Base-by-base conservation (phyloP, 768 basidiomycete species). In the Lactifluus pinguis region DNA sequence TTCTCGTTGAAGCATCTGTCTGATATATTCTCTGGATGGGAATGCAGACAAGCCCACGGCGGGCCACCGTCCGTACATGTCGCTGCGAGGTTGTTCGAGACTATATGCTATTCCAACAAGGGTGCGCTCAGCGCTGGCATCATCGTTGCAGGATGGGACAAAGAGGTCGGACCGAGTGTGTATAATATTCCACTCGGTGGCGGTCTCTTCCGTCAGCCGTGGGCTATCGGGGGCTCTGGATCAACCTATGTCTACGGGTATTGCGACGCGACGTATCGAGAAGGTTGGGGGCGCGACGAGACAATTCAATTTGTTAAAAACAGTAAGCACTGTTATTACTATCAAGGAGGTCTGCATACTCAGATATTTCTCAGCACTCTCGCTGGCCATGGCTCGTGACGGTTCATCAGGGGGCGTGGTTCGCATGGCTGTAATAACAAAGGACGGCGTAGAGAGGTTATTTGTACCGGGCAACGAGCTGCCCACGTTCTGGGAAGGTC, bases 231-330 rank as follows among this genome's bases (percentile, higher is more conserved):
- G 72, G 94, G 93, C 29, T 95, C 93, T 53, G 97, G 97, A 8
- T 97, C 94, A 41, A 93, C 94, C 8, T 99, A 98, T 71, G 93
- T 98, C 11, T 99, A 98, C 70, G 97, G 95, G 55, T 98, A 98
- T 76, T 98, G 97, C 68, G 97, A 99, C 72, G 93, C 97, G n/a
- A 98, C 94, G 30, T 99, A 89, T 72, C 76, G 85, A 73, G 95
- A 98, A 32, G 92, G 89, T 15, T 95, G 92, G 94, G 84, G 82
- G 7, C 81, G 81, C 66, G 91, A 93, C 42, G 84, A 98, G 75
- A 97, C 94, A 0, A 76, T 99, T 58, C 79, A 95, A 41, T 98
- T 99, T 70, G 95, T 98, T 61, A 89, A 84, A 76, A 97, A 98
- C 75, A 93, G 95, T 97, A 70, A 60, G 91, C 81, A 7, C 15